A percentile compares a stretch with the other conserved stretches of the same genome.
phyloP scores from a whole-genome alignment of 1,284 basidiomycete species.

The Boletellus sp. region DNA sequence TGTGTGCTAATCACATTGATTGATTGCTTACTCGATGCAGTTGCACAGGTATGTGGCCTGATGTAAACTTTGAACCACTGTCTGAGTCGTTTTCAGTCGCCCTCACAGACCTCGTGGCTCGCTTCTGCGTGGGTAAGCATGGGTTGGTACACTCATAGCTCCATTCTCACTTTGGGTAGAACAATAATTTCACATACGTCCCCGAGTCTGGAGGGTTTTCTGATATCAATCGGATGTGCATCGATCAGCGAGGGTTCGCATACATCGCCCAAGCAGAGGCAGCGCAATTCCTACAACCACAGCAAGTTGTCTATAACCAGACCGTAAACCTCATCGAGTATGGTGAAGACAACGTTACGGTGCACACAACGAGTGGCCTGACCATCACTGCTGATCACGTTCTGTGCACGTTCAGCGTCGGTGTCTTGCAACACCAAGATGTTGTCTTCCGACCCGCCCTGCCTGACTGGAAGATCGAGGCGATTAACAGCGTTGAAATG shows the following conservation, averaged over 20 bases:
- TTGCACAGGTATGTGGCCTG: constrained; percentile 24
- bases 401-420: constrained; percentile 61
- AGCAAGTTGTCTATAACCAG: constrained; percentile 49
- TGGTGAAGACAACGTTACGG: constrained; percentile 41
- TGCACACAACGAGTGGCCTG: constrained; percentile 45
- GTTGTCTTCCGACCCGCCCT: constrained; percentile 53
- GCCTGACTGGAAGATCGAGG: constrained; percentile 64
- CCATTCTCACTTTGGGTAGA: constrained; percentile 34
- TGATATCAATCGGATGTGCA: constrained; percentile 48
- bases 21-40: constrained; percentile 4
- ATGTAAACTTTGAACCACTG: neutral
- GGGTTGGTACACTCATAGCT: neutral
- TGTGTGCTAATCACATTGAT: constrained; percentile 9
- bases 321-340: constrained; percentile 52
- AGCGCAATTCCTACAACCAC: constrained; percentile 43
- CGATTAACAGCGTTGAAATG: constrained; percentile 65
- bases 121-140: constrained; percentile 54
- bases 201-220: constrained; percentile 58
- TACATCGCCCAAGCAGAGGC: constrained; percentile 55
- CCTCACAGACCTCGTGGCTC: constrained; percentile 59
- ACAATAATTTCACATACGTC: constrained; percentile 64
- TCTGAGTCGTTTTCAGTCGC: constrained; percentile 39
- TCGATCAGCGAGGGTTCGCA: constrained; percentile 64
- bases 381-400: constrained; percentile 50
- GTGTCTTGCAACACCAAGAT: constrained; percentile 61